Evolutionary conservation across 23 red algal species (phyloP), one percentile per base, ranked within the genome.

Genomic region (Gracilaria gracilis): DNA sequence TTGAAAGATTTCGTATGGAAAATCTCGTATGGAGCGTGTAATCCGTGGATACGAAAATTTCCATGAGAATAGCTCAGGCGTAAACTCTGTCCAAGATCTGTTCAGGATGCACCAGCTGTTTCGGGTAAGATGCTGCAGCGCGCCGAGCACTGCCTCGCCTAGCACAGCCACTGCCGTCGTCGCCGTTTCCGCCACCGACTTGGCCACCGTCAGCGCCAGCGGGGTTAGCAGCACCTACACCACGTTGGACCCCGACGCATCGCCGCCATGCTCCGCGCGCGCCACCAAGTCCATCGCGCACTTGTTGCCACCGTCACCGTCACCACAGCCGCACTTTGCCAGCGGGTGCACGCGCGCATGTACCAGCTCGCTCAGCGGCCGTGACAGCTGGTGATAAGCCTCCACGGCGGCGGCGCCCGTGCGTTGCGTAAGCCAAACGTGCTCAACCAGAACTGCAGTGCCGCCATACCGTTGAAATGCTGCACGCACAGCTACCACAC

Each of bases 391-490:
- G 15, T 48, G 32, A 24, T 81, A 61, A 9, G 77, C 77, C 1
- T 81, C 37, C 19, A 74, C 23, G 23, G 37, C 83, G 25, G 49
- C 51, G 4, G 83, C 83, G 83, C 83, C n/a, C n/a, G 83, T 27
- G 83, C 83, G 24, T 28, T 74, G 25, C 51, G 66, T 2, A 31
- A 20, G 2, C 83, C 83, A 40, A 87, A 61, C 23, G 67, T 47
- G 37, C 35, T 50, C 3, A 87, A 9, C n/a, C 33, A 48, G 5
- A 87, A 11, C 9, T 65, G 83, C 62, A 87, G 49, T 24, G 83
- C 83, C 44, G 64, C 83, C 16, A 87, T 65, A 32, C 83, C 83
- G 35, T 73, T 75, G 69, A 87, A 87, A 29, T 87, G 83, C 29
- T 55, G 49, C 12, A n/a, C 32, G 19, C 44, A 55, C 50, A 87